Evolutionary conservation across 2,329 filamentous ascomycete genomes (phyloP), one percentile per base, ranked within the genome.

Genomic region (Thelonectria discophora): DNA sequence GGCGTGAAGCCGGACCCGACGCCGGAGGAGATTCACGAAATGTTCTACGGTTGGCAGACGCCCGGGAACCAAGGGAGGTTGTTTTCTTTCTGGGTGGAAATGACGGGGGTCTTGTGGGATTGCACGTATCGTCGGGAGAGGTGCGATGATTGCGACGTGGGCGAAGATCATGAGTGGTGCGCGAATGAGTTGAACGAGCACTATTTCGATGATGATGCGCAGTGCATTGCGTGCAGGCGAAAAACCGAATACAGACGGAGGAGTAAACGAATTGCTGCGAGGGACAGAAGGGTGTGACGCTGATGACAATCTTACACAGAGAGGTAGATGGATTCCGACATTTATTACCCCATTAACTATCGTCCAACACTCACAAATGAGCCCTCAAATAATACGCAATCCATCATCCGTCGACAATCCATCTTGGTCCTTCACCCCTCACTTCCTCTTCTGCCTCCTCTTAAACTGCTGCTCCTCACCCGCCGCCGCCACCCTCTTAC

Each of bases 171-270:
- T 20, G 43, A 53, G 1, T 9, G 2, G 9, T 67, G 64, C 24
- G 61, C 52, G 8, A 13, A n/a, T 7, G 61, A 67, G 10, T 42
- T 58, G 42, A 9, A 53, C 13, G 65, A 66, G 13, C 65, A 66
- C 32, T 66, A 55, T 17, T 59, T 60, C 18, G 59, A 66, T 9
- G 64, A 65, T 8, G 64, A 66, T 10, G 65, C 53, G 1, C 54
- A 63, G 15, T 67, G 65, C 8, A 13, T 67, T 2, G 64, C 65
- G 27, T 67, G 65, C 37, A 50, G 64, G 20, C 60, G 62, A 13
- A 20, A 5, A 5, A 24, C 9, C 0, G 59, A 59, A 6, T 62
- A 65, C 18, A 37, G 58, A n/a, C 61, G 54, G 24, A 47, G 57
- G 7, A 65, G 63, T 7, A 63, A 55, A 11, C 60, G 60, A 42